These are phyloP conservation scores for Pestalotiopsis sp. DNA, from an alignment of 2,329 filamentous ascomycete genomes.

Conservation along the genomic window DNA sequence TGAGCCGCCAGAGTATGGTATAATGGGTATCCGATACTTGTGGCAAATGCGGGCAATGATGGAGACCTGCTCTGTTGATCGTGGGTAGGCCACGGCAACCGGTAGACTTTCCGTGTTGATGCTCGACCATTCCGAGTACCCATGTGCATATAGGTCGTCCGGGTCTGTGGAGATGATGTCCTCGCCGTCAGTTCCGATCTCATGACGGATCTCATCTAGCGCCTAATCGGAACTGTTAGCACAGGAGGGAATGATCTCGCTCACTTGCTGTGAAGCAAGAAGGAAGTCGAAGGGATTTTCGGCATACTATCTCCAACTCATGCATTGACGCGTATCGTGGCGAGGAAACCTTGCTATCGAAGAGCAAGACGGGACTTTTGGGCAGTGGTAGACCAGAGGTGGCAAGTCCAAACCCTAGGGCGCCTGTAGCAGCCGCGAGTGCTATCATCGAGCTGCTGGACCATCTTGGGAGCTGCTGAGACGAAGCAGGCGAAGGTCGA, in stretches of 20 bases:
- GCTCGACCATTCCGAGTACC: constrained; percentile 70
- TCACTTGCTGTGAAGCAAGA: background rate
- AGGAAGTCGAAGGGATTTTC: background rate
- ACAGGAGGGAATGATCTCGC: background rate
- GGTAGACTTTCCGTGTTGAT: constrained; percentile 62
- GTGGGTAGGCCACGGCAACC: constrained; percentile 66
- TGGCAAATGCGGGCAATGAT: constrained; percentile 70
- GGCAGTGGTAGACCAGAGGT: constrained; percentile 24
- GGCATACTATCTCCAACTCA: constrained; percentile 52
- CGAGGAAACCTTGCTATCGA: constrained; percentile 28
- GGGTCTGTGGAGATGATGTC: constrained; percentile 65
- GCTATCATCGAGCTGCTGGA: constrained; percentile 31
- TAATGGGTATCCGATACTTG: constrained; percentile 80
- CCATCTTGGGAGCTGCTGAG: constrained; percentile 25
- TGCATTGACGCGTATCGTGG: constrained; percentile 48
- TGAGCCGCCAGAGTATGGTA: constrained; percentile 84
- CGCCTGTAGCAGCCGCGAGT: constrained; percentile 31
- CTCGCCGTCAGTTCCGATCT: constrained; percentile 42
- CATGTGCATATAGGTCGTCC: constrained; percentile 63
- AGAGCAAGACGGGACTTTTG: constrained; percentile 26
- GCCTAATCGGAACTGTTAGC: constrained; percentile 42
- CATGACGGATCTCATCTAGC: constrained; percentile 54
- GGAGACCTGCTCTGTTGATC: constrained; percentile 62
- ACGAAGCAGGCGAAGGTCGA: constrained; percentile 17
- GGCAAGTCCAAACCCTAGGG: constrained; percentile 32